phyloP scores from a whole-genome alignment of 108 stramenopile genomes.

The Nannochloropsis salina region DNA sequence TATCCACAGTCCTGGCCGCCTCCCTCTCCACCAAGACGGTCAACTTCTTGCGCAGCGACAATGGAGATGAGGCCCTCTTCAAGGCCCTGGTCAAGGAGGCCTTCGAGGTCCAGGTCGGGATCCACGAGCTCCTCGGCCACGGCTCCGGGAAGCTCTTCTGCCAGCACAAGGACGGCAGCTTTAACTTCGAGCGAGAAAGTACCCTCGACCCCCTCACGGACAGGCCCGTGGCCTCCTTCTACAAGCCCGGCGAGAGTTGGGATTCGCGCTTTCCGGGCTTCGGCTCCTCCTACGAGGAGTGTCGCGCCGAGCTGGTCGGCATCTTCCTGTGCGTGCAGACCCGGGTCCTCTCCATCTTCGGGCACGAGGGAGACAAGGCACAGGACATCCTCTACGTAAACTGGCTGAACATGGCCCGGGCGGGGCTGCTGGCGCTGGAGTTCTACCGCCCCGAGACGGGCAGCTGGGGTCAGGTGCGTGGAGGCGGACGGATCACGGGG shows the following conservation, averaged over 20 bases:
- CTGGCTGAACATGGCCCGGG: slow-evolving; percentile 21
- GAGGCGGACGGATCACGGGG: too few relatives aligned
- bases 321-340: slow-evolving; percentile 18
- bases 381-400: slow-evolving; percentile 12
- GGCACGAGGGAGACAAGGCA: not conserved
- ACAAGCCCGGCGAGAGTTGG: slow-evolving; percentile 17
- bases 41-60: not conserved
- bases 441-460: slow-evolving; percentile 16
- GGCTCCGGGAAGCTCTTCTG: slow-evolving; percentile 20
- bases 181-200: not conserved
- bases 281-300: slow-evolving; percentile 21
- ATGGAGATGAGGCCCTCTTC: not conserved
- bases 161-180: slow-evolving; percentile 9
- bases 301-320: slow-evolving; percentile 21
- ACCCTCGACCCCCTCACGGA: slow-evolving; percentile 20
- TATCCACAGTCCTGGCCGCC: not conserved
- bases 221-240: slow-evolving; percentile 11
- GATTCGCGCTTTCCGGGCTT: not conserved
- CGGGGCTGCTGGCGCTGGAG: slow-evolving; percentile 23
- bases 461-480: slow-evolving; percentile 18
- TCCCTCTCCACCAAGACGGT: slow-evolving; percentile 9
- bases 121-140: slow-evolving; percentile 19
- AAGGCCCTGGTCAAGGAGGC: slow-evolving; percentile 10
- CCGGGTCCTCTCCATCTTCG: slow-evolving; percentile 4
- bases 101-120: slow-evolving; percentile 24